Conservation (phyloP, 345 rosid genomes). For the Capsella bursapastoris region DNA sequence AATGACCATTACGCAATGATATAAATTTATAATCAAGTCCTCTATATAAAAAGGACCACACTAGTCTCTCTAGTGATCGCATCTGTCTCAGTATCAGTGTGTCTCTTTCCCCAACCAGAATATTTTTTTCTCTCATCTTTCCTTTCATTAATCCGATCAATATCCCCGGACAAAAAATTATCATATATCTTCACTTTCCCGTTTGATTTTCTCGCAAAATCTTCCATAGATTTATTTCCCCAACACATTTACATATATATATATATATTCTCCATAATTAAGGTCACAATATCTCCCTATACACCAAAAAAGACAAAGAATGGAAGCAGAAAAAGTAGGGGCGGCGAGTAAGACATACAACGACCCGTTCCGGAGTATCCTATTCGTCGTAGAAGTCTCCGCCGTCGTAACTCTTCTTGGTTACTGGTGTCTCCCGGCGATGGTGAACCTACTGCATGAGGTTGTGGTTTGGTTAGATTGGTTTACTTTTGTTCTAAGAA, state of each 20-base stretch:
- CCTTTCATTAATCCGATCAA: slow-evolving; percentile 19
- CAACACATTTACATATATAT: neutral
- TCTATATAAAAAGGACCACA: slow-evolving; percentile 35
- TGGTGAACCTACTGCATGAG: neutral
- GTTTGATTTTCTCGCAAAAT: slow-evolving; percentile 11
- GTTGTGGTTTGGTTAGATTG: slow-evolving; percentile 7
- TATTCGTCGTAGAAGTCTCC: neutral
- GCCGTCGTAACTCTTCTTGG: neutral
- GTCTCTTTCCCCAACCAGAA: slow-evolving; percentile 30
- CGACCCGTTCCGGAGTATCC: neutral
- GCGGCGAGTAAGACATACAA: slow-evolving; percentile 4
- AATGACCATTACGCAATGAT: neutral
- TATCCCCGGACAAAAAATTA: neutral
- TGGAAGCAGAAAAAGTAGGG: slow-evolving; percentile 24
- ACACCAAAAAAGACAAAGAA: slow-evolving; percentile 14
- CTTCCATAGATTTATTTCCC: neutral
- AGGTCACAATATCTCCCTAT: neutral
- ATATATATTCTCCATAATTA: neutral
- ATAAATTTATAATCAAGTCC: neutral
- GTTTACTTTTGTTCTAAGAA: neutral
- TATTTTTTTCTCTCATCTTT: slow-evolving; percentile 18
- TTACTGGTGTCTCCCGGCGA: slow-evolving; percentile 2
- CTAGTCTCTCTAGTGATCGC: slow-evolving; percentile 17
- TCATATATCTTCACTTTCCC: slow-evolving; percentile 33
- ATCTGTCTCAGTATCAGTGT: slow-evolving; percentile 25